Base-by-base conservation (phyloP, 352 stramenopile genomes). In the Phytophthora syringae region DNA sequence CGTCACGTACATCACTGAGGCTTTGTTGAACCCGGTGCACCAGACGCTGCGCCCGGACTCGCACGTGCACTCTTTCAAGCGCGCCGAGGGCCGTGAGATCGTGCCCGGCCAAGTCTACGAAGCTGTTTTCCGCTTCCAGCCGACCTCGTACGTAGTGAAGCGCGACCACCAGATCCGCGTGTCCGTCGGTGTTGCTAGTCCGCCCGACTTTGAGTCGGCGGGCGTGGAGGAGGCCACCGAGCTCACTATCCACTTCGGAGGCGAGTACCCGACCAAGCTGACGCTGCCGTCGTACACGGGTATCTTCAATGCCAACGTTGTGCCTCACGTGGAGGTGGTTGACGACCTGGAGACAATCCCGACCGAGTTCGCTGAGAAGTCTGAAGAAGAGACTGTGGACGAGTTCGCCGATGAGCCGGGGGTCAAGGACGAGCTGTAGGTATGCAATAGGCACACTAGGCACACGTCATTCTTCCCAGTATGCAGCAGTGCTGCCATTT, bases 1-100 rank as follows among this genome's bases (percentile, higher is more conserved):
- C 18, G 65, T 90, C 50, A 94, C 86, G 63, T 94, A 94, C 72
- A 84, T 94, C 27, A 93, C 86, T 0, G 86, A 94, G 52, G 82
- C 82, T 16, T 52, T 92, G 50, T 32, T 93, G 44, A 89, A 92
- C 71, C 84, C 84, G 0, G 75, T 89, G 49, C 86, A 94, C 71
- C 67, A 77, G 60, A 79, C 83, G 0, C 71, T 94, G 39, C 71
- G 74, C 10, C 70, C 76, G 13, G 81, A 85, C 50, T 80, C 79
- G 56, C 77, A 72, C n/a, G 80, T 91, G 30, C 73, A 89, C 60
- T 92, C 84, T 45, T 94, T 89, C 71, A 65, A 75, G 48, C 86
- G 82, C 53, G 64, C 70, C 21, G 72, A 94, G 51, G 62, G 70
- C 44, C 80, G 82, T 42, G 67, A 82, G 61, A 88, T 94, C 48